phyloP scores from a whole-genome alignment of 2,329 filamentous ascomycete species.

The Emergomyces orientalis region DNA sequence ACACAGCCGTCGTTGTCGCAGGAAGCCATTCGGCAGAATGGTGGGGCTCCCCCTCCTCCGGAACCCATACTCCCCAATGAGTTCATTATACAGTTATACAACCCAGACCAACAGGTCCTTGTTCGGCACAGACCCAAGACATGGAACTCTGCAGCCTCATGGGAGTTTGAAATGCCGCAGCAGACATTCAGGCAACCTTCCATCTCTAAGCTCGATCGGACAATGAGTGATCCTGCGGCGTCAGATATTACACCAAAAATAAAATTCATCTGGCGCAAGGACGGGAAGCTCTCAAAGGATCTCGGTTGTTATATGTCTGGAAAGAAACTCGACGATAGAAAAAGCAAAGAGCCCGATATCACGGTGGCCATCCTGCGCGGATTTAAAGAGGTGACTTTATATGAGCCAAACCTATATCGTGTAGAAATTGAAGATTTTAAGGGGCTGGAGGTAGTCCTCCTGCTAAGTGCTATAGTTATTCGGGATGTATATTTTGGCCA shows the following conservation, averaged over 20 bases:
- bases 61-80: slow-evolving; percentile 65
- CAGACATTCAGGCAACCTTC: slow-evolving; percentile 75
- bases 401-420: slow-evolving; percentile 83
- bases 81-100: slow-evolving; percentile 84
- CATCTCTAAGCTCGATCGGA: slow-evolving; percentile 65
- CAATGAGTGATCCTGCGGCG: slow-evolving; percentile 51
- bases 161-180: slow-evolving; percentile 89
- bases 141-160: slow-evolving; percentile 71
- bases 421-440: slow-evolving; percentile 92
- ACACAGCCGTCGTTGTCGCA: slow-evolving; percentile 70
- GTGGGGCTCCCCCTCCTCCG: slow-evolving; percentile 55
- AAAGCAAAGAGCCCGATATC: slow-evolving; percentile 88
- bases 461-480: slow-evolving; percentile 52
- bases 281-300: slow-evolving; percentile 76
- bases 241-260: slow-evolving; percentile 58
- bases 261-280: slow-evolving; percentile 80
- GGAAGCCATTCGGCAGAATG: slow-evolving; percentile 64
- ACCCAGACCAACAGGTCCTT: slow-evolving; percentile 73
- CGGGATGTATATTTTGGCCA: slow-evolving; percentile 55
- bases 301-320: slow-evolving; percentile 83
- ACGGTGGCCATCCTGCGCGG: slow-evolving; percentile 79
- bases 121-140: slow-evolving; percentile 61
- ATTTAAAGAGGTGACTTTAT: slow-evolving; percentile 71
- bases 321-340: slow-evolving; percentile 51
- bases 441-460: slow-evolving; percentile 74